Evolutionary conservation across 2,329 filamentous ascomycete species (phyloP).

Genomic region (Neofusicoccum kwambonambiense): DNA sequence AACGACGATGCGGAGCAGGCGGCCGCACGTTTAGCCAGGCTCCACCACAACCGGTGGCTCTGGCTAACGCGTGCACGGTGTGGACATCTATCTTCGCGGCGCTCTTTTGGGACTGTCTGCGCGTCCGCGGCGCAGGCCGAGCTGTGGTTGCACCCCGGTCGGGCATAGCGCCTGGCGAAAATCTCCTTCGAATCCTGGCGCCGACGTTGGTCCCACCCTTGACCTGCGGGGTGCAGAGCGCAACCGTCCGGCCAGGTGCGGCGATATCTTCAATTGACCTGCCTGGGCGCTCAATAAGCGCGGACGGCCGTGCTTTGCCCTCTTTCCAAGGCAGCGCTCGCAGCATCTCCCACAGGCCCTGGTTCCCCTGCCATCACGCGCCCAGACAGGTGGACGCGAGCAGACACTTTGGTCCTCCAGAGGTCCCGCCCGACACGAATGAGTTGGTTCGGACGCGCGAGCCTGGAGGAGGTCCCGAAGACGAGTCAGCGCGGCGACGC

Average conservation of each 20-base stretch:
- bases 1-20: neutral
- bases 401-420: neutral
- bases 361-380: neutral
- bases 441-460: slow-evolving; percentile 9
- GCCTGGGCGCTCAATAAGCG: neutral
- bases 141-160: neutral
- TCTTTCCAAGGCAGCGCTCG: neutral
- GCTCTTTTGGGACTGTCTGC: neutral
- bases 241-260: neutral
- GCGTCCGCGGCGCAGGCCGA: neutral
- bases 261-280: neutral
- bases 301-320: neutral
- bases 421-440: neutral
- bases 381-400: neutral
- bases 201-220: neutral
- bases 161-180: neutral
- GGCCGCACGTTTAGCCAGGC: neutral
- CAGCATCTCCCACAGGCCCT: neutral
- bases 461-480: slow-evolving; percentile 1
- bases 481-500: slow-evolving; percentile 1
- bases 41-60: neutral
- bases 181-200: neutral
- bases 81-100: neutral
- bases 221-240: neutral
- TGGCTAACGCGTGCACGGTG: neutral